Evolutionary conservation across 176 grass and related monocot genomes (phyloP), one percentile per base, ranked within the genome.

Genomic region (Zoysia pacifica): DNA sequence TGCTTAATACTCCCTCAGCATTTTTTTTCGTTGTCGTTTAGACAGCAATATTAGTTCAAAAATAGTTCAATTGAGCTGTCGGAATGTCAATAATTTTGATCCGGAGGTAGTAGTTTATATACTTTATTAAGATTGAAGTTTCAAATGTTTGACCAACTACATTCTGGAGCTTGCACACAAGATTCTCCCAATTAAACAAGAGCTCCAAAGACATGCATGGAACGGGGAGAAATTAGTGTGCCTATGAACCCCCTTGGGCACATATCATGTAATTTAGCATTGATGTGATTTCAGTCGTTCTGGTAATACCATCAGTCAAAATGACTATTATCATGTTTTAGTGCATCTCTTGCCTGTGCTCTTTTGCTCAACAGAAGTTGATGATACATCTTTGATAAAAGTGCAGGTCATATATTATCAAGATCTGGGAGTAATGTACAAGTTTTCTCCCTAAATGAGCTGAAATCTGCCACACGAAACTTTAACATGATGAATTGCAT

Each of bases 401-500:
- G 59, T 90, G 58, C 84, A 90, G 89, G 70, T 58, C 54, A 1
- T 71, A 16, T 71, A 59, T 72, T 90, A 76, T 70, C 80, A 87
- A 56, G 70, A 70, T 52, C 89, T n/a, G 76, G 69, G 40, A 82
- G 46, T 19, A 83, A 87, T 76, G 81, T 90, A 16, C 55, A 2
- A 51, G 80, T 87, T 60, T 90, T 90, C 76, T 84, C 84, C 19
- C 38, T 87, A 72, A 87, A 76, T 1, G 84, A 87, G 65, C 40
- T 90, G 76, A 90, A 84, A 61, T 52, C 51, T 65, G 89, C 84
- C 75, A 81, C 89, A 59, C 48, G 11, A 39, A 87, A 87, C 40
- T 90, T 90, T 80, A 42, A 90, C 51, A 79, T 80, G 79, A 61
- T 76, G 60, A 90, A 90, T 46, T 87, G 80, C 65, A 67, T 90